These are phyloP conservation scores for Adansonia rubrostipa DNA, from an alignment of 441 rosid species.

Conservation along the genomic window DNA sequence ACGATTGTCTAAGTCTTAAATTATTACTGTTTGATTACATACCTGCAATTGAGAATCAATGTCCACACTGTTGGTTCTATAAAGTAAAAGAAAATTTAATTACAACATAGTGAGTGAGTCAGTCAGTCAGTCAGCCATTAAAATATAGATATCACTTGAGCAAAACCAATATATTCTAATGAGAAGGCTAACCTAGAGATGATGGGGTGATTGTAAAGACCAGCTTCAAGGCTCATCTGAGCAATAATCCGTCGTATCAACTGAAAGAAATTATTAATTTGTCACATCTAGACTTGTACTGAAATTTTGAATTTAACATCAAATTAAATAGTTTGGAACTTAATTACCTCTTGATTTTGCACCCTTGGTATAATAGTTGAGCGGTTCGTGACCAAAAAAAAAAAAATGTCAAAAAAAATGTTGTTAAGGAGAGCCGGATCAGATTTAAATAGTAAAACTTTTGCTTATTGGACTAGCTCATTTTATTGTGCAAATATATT, in stretches of 20 bases:
- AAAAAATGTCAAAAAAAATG: neutral
- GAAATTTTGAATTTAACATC: neutral
- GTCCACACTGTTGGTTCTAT: neutral
- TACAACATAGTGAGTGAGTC: neutral
- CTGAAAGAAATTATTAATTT: slow-evolving; percentile 19
- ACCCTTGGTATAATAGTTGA: slow-evolving; percentile 25
- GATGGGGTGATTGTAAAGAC: slow-evolving; percentile 10
- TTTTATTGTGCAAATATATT: no score
- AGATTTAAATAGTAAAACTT: no score
- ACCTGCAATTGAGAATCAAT: slow-evolving; percentile 31
- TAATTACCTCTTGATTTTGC: slow-evolving; percentile 36
- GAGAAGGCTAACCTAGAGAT: slow-evolving; percentile 29
- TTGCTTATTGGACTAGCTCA: no score
- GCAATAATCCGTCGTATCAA: slow-evolving; percentile 18
- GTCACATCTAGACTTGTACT: neutral
- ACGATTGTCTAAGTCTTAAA: neutral
- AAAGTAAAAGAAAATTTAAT: neutral
- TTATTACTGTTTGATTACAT: neutral
- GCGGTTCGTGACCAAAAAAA: neutral
- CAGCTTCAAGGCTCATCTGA: slow-evolving; percentile 30
- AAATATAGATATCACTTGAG: neutral
- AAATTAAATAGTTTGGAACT: neutral
- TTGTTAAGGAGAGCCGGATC: neutral
- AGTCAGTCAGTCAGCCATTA: neutral
- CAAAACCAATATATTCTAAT: neutral